These are phyloP conservation scores for Massariosphaeria phaeospora DNA, from an alignment of 495 filamentous ascomycete genomes.

Conservation along the genomic window DNA sequence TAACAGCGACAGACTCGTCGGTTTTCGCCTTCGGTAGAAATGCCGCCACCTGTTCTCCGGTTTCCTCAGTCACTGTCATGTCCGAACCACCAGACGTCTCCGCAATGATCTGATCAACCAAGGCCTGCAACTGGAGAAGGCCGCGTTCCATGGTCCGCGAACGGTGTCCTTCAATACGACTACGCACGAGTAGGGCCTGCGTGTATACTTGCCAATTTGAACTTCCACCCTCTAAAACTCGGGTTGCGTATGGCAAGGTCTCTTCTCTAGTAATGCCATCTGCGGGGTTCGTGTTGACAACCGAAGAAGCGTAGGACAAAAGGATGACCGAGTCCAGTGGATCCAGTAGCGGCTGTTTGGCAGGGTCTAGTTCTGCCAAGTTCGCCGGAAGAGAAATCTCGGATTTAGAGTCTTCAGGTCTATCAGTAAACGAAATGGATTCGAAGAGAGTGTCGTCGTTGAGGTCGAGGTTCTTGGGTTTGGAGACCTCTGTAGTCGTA, in stretches of 20 bases:
- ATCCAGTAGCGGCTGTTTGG: constrained; percentile 73
- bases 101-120: constrained; percentile 92
- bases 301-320: constrained; percentile 72
- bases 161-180: constrained; percentile 78
- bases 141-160: constrained; percentile 83
- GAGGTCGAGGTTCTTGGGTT: constrained; percentile 64
- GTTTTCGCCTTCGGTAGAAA: constrained; percentile 78
- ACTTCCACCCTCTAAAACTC: constrained; percentile 81
- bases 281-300: constrained; percentile 79
- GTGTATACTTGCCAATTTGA: constrained; percentile 99
- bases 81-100: constrained; percentile 59
- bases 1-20: constrained; percentile 68
- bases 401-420: constrained; percentile 39
- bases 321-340: constrained; percentile 83
- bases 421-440: constrained; percentile 67
- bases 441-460: constrained; percentile 95
- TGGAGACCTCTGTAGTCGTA: constrained; percentile 28
- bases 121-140: constrained; percentile 87
- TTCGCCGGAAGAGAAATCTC: constrained; percentile 53
- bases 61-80: constrained; percentile 14
- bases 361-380: constrained; percentile 62
- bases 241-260: constrained; percentile 81
- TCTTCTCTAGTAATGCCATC: constrained; percentile 88
- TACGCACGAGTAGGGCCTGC: constrained; percentile 80
- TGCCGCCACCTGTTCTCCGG: constrained; percentile 50